Base-by-base conservation (phyloP, 1,139 yeast species). In the Hemisphaericaspora subhashii region DNA sequence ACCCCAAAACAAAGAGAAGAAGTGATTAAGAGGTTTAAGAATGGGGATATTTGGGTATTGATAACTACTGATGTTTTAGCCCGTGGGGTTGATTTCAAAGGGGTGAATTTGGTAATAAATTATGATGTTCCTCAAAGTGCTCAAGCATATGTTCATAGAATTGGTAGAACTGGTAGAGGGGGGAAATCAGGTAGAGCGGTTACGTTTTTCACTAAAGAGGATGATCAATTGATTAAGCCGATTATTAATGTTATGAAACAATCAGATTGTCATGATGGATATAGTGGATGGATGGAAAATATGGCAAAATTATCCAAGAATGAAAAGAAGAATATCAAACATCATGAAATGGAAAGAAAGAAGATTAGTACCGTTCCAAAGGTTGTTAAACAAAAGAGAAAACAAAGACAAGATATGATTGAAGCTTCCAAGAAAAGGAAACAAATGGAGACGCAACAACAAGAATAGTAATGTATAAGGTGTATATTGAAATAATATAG, bases 141-240 rank as follows among this genome's bases (percentile, higher is more conserved):
- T 0, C 98, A 92, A 61, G 84, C 96, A 0, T 94, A 94, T 60
- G 96, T 94, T 32, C 99, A 94, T 62, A 79, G 99, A 66, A 88
- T 94, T 53, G 99, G 99, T 62, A 85, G 99, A 72, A 92, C 98
- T 2, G 99, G 98, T 49, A 83, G 99, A 72, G 96, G 92, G 36
- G 96, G 96, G 1, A 79, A 85, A 48, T 55, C 66, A 3, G 98
- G 98, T 44, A 77, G 74, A 51, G 97, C 98, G 0, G 79, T 92
- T 17, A 94, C 98, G 0, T 84, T 90, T 50, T 94, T 86, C 68
- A 89, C 98, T 17, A 90, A 89, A 58, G 95, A 87, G 46, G 99
- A 94, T 57, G 68, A 78, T 10, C 64, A 75, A 40, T 79, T 87
- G 2, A 74, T 92, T 35, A 86, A 86, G 58, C 87, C 95, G 9